Evolutionary conservation across 2,329 filamentous ascomycete genomes (phyloP).

Genomic region (Pseudonectria foliicola): DNA sequence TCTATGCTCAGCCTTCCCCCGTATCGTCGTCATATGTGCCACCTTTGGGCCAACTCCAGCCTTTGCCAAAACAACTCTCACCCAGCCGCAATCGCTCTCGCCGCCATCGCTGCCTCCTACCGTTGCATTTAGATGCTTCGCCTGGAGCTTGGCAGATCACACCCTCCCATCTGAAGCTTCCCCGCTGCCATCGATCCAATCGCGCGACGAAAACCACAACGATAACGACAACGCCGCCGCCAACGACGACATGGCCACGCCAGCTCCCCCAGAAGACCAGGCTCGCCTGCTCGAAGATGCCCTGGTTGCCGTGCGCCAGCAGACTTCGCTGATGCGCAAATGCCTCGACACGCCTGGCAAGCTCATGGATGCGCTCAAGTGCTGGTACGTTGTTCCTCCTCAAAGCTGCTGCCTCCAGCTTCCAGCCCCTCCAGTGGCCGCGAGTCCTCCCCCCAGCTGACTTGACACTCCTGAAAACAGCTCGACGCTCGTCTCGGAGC

Average conservation of each 20-base stretch:
- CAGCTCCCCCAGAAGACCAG: conserved; percentile 68
- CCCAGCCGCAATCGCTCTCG: conserved; percentile 2
- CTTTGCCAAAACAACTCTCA: conserved; percentile 9
- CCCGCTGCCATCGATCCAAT: conserved; percentile 18
- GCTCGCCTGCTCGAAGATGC: conserved; percentile 96
- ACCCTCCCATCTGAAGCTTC: conserved; percentile 22
- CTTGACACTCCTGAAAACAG: conserved; percentile 38
- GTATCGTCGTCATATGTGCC: conserved; percentile 23
- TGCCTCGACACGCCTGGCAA: conserved; percentile 95
- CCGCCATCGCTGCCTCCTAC: conserved; percentile 11
- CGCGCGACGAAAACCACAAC: conserved; percentile 4
- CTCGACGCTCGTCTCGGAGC: conserved; percentile 95
- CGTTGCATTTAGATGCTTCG: conserved; percentile 19
- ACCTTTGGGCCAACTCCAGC: conserved; percentile 16
- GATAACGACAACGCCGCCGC: no score
- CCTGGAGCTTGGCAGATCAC: conserved; percentile 15
- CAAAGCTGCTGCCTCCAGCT: neutral
- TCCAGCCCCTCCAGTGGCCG: neutral
- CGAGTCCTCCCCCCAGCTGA: conserved; percentile 1
- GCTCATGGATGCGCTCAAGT: conserved; percentile 99
- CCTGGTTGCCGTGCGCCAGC: conserved; percentile 89
- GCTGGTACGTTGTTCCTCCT: conserved; percentile 65
- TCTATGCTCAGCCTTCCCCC: conserved; percentile 25
- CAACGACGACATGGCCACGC: conserved; percentile 37
- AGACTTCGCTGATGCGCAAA: conserved; percentile 95